Conservation (phyloP, 2,329 filamentous ascomycete species). For the Fusarium nelsonii region DNA sequence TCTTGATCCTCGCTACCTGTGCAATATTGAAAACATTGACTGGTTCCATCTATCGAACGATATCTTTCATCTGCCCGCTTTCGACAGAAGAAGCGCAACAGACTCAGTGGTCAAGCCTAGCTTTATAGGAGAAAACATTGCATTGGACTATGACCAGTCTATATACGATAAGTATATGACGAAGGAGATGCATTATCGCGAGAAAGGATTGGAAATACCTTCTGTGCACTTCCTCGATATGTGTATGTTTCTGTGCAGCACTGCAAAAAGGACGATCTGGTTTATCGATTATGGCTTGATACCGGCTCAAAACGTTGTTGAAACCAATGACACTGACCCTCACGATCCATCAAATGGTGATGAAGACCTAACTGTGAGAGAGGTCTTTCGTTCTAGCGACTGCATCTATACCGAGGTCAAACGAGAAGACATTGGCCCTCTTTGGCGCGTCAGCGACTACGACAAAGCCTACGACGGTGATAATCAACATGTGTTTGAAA, state of each 20-base stretch:
- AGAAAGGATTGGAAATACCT: neutral
- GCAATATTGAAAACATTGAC: neutral
- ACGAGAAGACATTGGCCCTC: neutral
- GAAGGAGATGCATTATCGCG: neutral
- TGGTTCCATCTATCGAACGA: neutral
- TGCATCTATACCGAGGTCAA: slow-evolving; percentile 14
- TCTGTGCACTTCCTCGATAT: neutral
- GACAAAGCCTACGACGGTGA: neutral
- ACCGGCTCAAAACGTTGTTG: accelerated
- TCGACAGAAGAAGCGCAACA: neutral
- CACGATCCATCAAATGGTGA: no score
- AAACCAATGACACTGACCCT: accelerated
- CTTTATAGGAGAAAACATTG: slow-evolving; percentile 24
- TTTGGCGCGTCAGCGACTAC: neutral
- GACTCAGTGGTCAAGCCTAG: neutral
- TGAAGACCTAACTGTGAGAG: neutral
- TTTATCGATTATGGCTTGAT: slow-evolving; percentile 18
- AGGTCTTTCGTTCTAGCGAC: slow-evolving; percentile 13
- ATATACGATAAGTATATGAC: neutral
- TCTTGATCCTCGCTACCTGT: slow-evolving; percentile 7
- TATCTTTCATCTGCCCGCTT: neutral
- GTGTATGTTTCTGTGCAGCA: neutral
- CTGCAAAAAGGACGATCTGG: slow-evolving; percentile 14
- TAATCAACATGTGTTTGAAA: neutral
- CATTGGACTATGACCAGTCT: slow-evolving; percentile 21